Conservation (phyloP, 805 yeast genomes). For the Kuraishia ogatae region DNA sequence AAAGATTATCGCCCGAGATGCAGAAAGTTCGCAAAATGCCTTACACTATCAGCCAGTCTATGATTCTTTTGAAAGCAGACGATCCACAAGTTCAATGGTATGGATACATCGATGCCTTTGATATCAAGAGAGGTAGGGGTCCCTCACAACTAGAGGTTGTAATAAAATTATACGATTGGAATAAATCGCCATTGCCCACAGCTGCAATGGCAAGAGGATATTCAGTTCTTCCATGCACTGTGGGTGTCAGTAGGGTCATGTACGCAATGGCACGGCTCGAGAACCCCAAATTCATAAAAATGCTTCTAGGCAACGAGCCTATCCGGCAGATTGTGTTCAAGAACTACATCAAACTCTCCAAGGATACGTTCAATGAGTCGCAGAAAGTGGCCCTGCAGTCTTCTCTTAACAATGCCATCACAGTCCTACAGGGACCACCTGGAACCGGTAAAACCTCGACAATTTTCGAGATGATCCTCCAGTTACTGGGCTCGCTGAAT, state of each 20-base stretch:
- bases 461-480: constrained; percentile 60
- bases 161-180: constrained; percentile 52
- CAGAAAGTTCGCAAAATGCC: constrained; percentile 49
- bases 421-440: constrained; percentile 78
- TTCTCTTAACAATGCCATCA: constrained; percentile 39
- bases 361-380: constrained; percentile 45
- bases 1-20: constrained; percentile 40
- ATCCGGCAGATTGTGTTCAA: constrained; percentile 36
- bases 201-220: constrained; percentile 20
- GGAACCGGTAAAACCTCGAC: constrained; percentile 93
- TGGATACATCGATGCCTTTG: constrained; percentile 41
- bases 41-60: constrained; percentile 47
- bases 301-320: constrained; percentile 19
- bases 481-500: constrained; percentile 43
- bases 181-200: constrained; percentile 21
- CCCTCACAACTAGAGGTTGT: constrained; percentile 27
- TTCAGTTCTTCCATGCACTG: constrained; percentile 49
- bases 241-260: constrained; percentile 54
- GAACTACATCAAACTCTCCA: constrained; percentile 41
- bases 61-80: constrained; percentile 37
- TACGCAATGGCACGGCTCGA: constrained; percentile 55
- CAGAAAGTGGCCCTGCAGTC: constrained; percentile 49
- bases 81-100: constrained; percentile 53
- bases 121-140: constrained; percentile 20
- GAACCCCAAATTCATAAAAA: constrained; percentile 38